Percentiles rank a stretch among this genome's conserved stretches.
phyloP scores from a whole-genome alignment of 1,284 basidiomycete species.

The Takashimella koratensis region DNA sequence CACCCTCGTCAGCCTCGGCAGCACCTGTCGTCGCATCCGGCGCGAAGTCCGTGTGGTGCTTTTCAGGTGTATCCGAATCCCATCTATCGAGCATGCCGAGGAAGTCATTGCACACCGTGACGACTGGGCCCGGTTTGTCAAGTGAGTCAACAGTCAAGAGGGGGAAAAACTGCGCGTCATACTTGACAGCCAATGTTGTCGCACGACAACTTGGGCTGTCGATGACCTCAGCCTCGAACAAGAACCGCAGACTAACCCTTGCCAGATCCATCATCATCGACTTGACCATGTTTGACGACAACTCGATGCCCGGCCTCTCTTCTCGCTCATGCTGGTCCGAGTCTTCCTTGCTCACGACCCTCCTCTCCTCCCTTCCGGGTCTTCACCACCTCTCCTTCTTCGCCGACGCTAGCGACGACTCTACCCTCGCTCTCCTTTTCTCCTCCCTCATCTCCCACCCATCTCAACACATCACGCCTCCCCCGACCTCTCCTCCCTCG shows the following conservation, averaged over 20 bases:
- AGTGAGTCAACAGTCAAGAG: constrained; percentile 14
- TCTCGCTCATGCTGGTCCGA: constrained; percentile 39
- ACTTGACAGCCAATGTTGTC: too few relatives aligned
- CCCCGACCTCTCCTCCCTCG: constrained; percentile 17
- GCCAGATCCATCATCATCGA: constrained; percentile 40
- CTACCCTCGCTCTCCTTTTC: constrained; percentile 40
- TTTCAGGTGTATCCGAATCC: constrained; percentile 39
- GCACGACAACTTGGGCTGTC: background rate
- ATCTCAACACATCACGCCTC: constrained; percentile 20
- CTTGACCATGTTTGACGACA: constrained; percentile 39
- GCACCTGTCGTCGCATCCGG: constrained; percentile 28
- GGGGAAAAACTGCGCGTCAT: background rate
- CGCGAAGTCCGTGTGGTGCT: constrained; percentile 31
- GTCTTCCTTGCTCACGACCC: constrained; percentile 28
- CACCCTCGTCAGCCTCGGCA: constrained; percentile 32
- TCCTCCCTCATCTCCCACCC: constrained; percentile 32
- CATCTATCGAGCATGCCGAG: constrained; percentile 20
- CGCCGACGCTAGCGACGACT: constrained; percentile 44
- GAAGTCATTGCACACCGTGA: constrained; percentile 24
- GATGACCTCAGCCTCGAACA: background rate
- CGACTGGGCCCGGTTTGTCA: constrained; percentile 39
- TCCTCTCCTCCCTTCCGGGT: constrained; percentile 31
- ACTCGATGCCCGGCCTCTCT: constrained; percentile 1
- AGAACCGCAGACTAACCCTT: background rate
- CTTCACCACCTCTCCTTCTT: constrained; percentile 44